Conservation (phyloP, 2,329 filamentous ascomycete genomes). For the Fusarium sp. region DNA sequence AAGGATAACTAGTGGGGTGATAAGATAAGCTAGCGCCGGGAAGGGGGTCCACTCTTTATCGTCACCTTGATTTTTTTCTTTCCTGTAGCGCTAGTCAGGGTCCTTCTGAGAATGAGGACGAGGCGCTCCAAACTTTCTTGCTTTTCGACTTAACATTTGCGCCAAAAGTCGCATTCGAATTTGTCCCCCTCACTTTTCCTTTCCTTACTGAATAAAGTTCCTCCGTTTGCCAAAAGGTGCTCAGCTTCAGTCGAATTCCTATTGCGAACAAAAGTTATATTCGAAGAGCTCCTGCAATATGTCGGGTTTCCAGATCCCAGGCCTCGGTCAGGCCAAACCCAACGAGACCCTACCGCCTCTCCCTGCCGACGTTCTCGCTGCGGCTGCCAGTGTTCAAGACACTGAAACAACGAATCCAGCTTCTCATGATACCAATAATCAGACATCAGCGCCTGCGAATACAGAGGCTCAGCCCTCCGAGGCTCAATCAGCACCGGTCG, state of each 20-base stretch:
- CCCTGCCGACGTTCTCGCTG: slow-evolving; percentile 52
- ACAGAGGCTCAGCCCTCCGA: slow-evolving; percentile 24
- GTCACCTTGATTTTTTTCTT: slow-evolving; percentile 55
- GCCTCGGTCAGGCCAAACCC: slow-evolving; percentile 60
- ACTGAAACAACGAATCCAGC: slow-evolving; percentile 41
- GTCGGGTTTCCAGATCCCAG: slow-evolving; percentile 62
- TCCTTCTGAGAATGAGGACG: slow-evolving; percentile 23
- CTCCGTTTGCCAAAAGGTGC: background rate
- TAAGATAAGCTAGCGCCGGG: slow-evolving; percentile 30
- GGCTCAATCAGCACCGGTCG: slow-evolving; percentile 11
- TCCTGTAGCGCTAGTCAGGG: slow-evolving; percentile 26
- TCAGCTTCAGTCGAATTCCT: background rate
- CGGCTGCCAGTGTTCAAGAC: slow-evolving; percentile 50
- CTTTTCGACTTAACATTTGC: slow-evolving; percentile 26
- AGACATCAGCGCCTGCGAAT: slow-evolving; percentile 10
- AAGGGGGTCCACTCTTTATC: slow-evolving; percentile 41
- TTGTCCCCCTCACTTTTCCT: background rate
- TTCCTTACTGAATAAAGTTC: background rate
- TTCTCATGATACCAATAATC: slow-evolving; percentile 7
- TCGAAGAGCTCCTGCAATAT: slow-evolving; percentile 43
- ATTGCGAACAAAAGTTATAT: background rate
- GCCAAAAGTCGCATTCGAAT: slow-evolving; percentile 8
- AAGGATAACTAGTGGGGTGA: slow-evolving; percentile 34
- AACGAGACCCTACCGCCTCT: slow-evolving; percentile 60
- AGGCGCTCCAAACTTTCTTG: slow-evolving; percentile 24